Evolutionary conservation across 2,329 filamentous ascomycete genomes (phyloP), one percentile per base, ranked within the genome.

Genomic region (Nemania bipapillata): DNA sequence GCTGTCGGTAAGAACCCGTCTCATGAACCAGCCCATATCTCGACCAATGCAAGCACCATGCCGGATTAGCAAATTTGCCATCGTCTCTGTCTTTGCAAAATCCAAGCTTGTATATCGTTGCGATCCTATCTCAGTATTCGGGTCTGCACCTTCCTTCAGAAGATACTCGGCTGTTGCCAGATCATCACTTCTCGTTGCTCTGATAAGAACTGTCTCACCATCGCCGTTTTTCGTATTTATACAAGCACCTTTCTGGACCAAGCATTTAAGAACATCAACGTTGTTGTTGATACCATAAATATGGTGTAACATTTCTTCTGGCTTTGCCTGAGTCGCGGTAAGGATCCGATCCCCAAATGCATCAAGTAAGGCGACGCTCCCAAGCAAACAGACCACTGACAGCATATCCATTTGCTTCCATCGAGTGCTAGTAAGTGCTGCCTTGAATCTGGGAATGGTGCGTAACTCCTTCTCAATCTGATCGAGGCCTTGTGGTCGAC

Each of bases 171-270:
- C 58, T 30, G 11, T 57, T 37, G 17, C 20, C 7, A 52, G 4
- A 3, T 1, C 22, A 57, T 63, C 15, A 9, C 22, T 52, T 42
- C 35, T 32, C 11, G 63, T 58, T 32, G 57, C 40, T 2, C 15
- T 54, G 11, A 15, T 6, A 24, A 66, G 64, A 45, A 26, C 64
- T 28, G 64, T 62, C 7, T 24, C n/a, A 17, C 24, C 30, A 20
- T 17, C 1, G 2, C 11, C n/a, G 47, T 4, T 32, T 15, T 8
- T 37, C 12, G 32, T 3, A 49, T 55, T 17, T 35, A 66, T 15
- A 1, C 1, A n/a, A 20, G 52, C 30, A 9, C 57, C 58, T 42
- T 35, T 57, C 22, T 57, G 3, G 7, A 62, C 22, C 17, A 62
- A 0, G 7, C 47, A 45, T 7, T 30, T 4, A 11, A 15, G 4